A percentile compares a stretch with the other conserved stretches of the same genome.
phyloP scores from a whole-genome alignment of 2,329 filamentous ascomycete species.

The Neonectria faginata region DNA sequence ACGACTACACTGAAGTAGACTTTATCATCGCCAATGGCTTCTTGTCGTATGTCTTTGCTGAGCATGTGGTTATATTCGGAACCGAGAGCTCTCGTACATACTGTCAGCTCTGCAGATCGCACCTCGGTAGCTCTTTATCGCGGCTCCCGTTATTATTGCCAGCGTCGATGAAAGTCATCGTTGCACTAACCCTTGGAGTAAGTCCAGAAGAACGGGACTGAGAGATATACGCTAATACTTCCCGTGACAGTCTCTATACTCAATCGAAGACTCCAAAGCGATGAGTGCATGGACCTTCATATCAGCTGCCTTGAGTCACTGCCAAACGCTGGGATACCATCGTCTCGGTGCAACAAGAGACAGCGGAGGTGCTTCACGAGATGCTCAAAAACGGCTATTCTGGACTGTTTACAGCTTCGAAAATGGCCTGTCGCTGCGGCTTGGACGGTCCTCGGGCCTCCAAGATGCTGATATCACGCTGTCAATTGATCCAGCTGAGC shows the following conservation, averaged over 20 bases:
- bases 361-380: not conserved
- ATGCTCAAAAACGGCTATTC: constrained; percentile 42
- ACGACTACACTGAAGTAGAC: constrained; percentile 49
- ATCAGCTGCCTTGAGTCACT: constrained; percentile 50
- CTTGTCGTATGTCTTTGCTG: constrained; percentile 51
- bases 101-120: constrained; percentile 44
- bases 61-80: constrained; percentile 46
- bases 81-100: constrained; percentile 38
- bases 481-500: constrained; percentile 29
- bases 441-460: constrained; percentile 51
- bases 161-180: constrained; percentile 49
- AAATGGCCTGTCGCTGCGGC: constrained; percentile 51
- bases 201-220: not conserved
- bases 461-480: constrained; percentile 49
- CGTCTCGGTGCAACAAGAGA: constrained; percentile 11
- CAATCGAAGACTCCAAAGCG: constrained; percentile 51
- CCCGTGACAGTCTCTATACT: constrained; percentile 45
- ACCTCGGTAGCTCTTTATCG: constrained; percentile 42
- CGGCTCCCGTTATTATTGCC: constrained; percentile 49
- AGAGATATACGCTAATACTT: not conserved
- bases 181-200: constrained; percentile 51
- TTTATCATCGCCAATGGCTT: constrained; percentile 53
- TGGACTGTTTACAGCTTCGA: constrained; percentile 53
- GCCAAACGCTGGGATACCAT: constrained; percentile 51
- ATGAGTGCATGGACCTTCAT: constrained; percentile 52